Evolutionary conservation across 352 stramenopile species (phyloP), one percentile per base, ranked within the genome.

Genomic region (Globisporangium spinosum): DNA sequence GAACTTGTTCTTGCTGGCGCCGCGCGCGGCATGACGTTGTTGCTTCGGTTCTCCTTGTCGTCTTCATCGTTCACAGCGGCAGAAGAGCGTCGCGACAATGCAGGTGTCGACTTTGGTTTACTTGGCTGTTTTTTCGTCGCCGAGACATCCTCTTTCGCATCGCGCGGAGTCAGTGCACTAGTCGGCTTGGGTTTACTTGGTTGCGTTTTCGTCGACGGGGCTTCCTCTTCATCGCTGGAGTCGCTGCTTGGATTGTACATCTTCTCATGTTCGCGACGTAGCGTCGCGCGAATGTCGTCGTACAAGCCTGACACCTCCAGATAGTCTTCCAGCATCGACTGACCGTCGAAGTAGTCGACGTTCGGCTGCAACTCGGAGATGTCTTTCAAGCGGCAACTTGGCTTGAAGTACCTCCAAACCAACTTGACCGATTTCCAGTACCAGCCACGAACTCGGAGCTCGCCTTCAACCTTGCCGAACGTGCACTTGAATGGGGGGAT

Each of bases 401-500:
- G 83, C 64, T 81, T 72, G 64, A 77, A 91, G 69, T 90, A 94
- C 5, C 70, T 70, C 64, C 69, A 92, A n/a, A 75, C 75, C 8
- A 78, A 71, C 20, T 55, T 67, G 22, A 64, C 58, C 20, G 35
- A 32, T 38, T 80, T 85, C 83, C 83, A 94, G 69, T 78, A 90
- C 85, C 85, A 94, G 23, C 85, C 85, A 34, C 78, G 80, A 29
- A 34, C 61, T 22, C 72, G 74, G 3, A 94, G 60, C 47, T 90
- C 85, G 3, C 29, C 58, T 66, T 94, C 85, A 32, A 91, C 62
- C 55, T 80, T 90, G 29, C 85, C 85, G 51, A 82, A 85, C 15
- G 70, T 77, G 60, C 77, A 75, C 58, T 90, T 85, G 62, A 94
- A 91, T 5, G 72, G 58, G 27, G 85, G 83, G 43, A 89, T 83